Conservation (phyloP, 148 eudicot genomes). For the Oxyria digyna region DNA sequence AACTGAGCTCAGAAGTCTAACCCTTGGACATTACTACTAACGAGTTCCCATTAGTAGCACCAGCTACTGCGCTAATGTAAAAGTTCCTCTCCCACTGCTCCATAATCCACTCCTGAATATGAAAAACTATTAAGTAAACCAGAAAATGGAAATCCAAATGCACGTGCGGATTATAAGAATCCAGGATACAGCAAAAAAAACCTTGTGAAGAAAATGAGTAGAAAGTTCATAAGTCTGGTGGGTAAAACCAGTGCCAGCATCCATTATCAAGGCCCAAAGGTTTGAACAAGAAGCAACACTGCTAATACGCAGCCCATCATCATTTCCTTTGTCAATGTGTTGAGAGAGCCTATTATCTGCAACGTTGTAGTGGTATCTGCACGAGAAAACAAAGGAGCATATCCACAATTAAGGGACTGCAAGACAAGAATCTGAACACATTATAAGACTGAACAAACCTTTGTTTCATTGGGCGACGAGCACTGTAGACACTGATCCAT, state of each 20-base stretch:
- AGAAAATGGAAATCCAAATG: neutral
- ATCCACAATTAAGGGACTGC: no score
- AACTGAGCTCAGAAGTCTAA: constrained; percentile 9
- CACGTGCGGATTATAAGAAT: no score
- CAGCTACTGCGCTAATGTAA: constrained; percentile 65
- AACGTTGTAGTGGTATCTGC: constrained; percentile 77
- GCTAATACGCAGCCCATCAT: constrained; percentile 59
- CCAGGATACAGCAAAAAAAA: no score
- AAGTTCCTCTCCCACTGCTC: constrained; percentile 74
- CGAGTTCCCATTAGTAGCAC: constrained; percentile 49
- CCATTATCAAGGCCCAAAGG: constrained; percentile 75
- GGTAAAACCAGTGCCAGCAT: constrained; percentile 60
- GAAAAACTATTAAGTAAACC: neutral
- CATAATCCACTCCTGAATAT: constrained; percentile 67
- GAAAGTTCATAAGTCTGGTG: constrained; percentile 60
- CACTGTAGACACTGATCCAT: constrained; percentile 73
- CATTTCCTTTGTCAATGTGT: constrained; percentile 67
- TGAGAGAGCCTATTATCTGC: constrained; percentile 48
- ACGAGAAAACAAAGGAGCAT: no score
- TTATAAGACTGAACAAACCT: constrained; percentile 25
- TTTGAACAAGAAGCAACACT: constrained; percentile 53
- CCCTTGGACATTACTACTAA: constrained; percentile 79
- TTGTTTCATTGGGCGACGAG: constrained; percentile 75
- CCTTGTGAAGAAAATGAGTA: constrained; percentile 68
- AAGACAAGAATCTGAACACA: no score